phyloP scores from a whole-genome alignment of 441 rosid genomes.

The Pelargonium fulgidum region DNA sequence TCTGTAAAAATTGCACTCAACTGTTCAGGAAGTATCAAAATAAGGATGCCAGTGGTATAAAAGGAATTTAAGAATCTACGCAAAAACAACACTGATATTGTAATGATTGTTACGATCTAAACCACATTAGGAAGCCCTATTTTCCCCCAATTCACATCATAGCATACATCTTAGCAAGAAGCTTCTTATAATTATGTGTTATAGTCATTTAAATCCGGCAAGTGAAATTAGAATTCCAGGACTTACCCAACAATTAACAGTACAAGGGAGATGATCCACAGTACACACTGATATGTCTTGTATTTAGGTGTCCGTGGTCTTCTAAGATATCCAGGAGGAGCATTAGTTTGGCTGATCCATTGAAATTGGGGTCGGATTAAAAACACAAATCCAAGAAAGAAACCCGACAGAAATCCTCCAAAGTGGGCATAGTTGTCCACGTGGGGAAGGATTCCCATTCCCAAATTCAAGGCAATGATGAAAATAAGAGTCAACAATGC shows the following conservation, averaged over 20 bases:
- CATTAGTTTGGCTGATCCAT: conserved; percentile 52
- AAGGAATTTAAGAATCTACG: background rate
- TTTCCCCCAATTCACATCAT: no score
- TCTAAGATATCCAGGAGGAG: conserved; percentile 47
- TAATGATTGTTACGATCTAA: no score
- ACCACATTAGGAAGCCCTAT: no score
- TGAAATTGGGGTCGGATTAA: conserved; percentile 80
- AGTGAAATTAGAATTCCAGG: background rate
- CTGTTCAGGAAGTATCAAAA: conserved; percentile 12
- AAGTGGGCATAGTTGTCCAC: conserved; percentile 95
- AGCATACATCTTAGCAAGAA: no score
- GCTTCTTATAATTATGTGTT: no score
- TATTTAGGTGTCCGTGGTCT: conserved; percentile 53
- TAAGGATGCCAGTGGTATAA: no score
- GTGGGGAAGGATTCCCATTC: conserved; percentile 78
- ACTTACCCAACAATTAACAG: conserved; percentile 59
- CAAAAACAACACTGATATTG: background rate
- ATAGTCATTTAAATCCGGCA: background rate
- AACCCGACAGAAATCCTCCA: conserved; percentile 83
- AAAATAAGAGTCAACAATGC: conserved; percentile 68
- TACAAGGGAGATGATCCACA: conserved; percentile 49
- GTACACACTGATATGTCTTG: conserved; percentile 65
- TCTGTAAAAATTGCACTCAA: conserved; percentile 29
- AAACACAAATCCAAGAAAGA: conserved; percentile 82
- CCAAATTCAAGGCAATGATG: conserved; percentile 61